Base-by-base conservation (phyloP, 148 eudicot species). In the Vaccinium corymbosum region DNA sequence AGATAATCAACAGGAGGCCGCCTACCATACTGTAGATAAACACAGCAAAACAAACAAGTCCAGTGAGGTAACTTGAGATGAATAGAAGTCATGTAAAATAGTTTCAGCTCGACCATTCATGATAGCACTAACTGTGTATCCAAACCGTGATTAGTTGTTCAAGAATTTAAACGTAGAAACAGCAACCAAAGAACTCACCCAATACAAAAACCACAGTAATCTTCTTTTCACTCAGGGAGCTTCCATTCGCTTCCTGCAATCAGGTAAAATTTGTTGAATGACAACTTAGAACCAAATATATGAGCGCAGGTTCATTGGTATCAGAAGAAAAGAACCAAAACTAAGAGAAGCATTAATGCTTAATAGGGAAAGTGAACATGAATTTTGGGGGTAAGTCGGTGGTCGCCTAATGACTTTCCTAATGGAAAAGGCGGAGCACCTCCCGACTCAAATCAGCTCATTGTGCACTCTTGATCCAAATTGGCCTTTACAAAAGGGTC, bases 121-220 rank as follows among this genome's bases (percentile, higher is more conserved):
- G 6, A 35, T 72, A 17, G 76, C n/a, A 72, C 20, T 72, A 17
- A 38, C 49, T 5, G 19, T 75, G 22, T 2, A 77, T 15, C 35
- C 17, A 77, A 22, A 78, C 49, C 22, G 20, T 16, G 16, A 79
- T 20, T 29, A 42, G 27, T 78, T 22, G 81, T 55, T 50, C 56
- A 22, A 51, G 51, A 3, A 16, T 16, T 27, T 10, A 61, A 10
- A 20, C 46, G 12, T 71, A 19, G 78, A 72, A 74, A 20, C 76
- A 73, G 62, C 46, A 85, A 73, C 55, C 77, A 74, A 80, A 76
- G 81, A n/a, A 81, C 87, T 85, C 84, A 85, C 87, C 87, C 79
- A 91, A 84, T 25, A 91, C 91, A 85, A 89, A 91, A 73, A 91
- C 89, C 80, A 89, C 88, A 74, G 64, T 88, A 75, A 88, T 82